Evolutionary conservation across 495 filamentous ascomycete species (phyloP).

Genomic region (Neurospora sp.): DNA sequence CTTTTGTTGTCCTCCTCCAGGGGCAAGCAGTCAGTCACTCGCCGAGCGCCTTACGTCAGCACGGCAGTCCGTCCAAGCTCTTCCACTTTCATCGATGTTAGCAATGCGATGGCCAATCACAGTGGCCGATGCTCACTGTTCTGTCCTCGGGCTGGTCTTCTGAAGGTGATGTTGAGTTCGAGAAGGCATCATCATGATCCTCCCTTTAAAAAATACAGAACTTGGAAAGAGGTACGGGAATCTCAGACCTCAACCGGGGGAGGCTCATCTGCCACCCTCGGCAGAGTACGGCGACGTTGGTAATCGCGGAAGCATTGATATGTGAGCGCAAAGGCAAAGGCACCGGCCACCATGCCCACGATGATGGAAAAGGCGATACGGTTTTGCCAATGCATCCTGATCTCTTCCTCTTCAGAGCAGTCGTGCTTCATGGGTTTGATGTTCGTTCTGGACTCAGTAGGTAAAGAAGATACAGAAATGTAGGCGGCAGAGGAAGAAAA

Average conservation of each 20-base stretch:
- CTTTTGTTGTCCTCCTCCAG: neutral
- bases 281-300: neutral
- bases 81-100: neutral
- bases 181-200: neutral
- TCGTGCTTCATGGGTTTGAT: neutral
- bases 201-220: neutral
- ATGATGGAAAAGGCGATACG: slow-evolving; percentile 6
- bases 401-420: neutral
- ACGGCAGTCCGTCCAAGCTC: neutral
- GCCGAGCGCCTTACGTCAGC: neutral
- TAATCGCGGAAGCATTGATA: neutral
- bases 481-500: neutral
- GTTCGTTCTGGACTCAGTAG: neutral
- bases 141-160: neutral
- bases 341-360: slow-evolving; percentile 4
- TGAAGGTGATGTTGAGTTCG: neutral
- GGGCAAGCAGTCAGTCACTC: neutral
- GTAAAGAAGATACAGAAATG: neutral
- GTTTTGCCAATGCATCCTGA: neutral
- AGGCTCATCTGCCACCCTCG: neutral
- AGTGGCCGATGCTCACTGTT: neutral
- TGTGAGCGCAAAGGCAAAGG: slow-evolving; percentile 5
- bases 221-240: neutral
- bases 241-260: neutral
- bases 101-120: neutral